Base-by-base conservation (phyloP, 768 basidiomycete species). In the Infundibulicybe gibba region DNA sequence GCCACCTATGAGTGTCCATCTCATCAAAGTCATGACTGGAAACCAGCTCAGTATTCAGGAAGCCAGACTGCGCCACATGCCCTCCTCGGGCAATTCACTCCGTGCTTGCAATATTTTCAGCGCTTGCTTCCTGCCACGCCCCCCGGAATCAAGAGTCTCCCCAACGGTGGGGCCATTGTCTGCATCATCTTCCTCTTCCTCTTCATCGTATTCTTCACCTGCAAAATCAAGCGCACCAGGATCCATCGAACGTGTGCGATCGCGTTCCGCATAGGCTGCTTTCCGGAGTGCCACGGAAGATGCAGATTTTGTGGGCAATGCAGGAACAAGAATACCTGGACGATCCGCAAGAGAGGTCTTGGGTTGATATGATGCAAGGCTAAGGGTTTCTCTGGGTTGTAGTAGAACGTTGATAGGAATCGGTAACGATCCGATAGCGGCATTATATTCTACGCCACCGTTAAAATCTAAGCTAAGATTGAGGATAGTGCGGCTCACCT, bases 41-140 rank as follows among this genome's bases (percentile, higher is more conserved):
- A 25, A 25, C 25, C 8, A 25, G 25, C 25, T 25, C 25, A 25
- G 25, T 25, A 15, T 41, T 60, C 50, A 62, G 33, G 59, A 61
- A 20, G 82, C 87, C 56, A 90, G 67, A 68, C 88, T 90, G 56
- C 86, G 75, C 87, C 87, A 90, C 87, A 90, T 89, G 32, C 87
- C 83, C 48, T 75, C 76, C 49, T 75, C 76, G 2, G 88, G 88
- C 19, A 90, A 52, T 61, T 79, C 75, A 53, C 78, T 85, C 41
- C 86, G 75, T 16, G 79, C 79, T 59, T 89, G 75, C 43, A 90
- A 66, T 42, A 91, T 91, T 65, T 72, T 80, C 51, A 83, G 58
- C 2, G 88, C 87, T 40, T 71, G 77, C 51, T 72, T 74, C 40
- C 81, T 71, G 1, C 81, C 79, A 35, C 81, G 73, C 19, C 68